These are phyloP conservation scores for Penicillium sp. DNA, from an alignment of 2,329 filamentous ascomycete genomes.

Conservation along the genomic window DNA sequence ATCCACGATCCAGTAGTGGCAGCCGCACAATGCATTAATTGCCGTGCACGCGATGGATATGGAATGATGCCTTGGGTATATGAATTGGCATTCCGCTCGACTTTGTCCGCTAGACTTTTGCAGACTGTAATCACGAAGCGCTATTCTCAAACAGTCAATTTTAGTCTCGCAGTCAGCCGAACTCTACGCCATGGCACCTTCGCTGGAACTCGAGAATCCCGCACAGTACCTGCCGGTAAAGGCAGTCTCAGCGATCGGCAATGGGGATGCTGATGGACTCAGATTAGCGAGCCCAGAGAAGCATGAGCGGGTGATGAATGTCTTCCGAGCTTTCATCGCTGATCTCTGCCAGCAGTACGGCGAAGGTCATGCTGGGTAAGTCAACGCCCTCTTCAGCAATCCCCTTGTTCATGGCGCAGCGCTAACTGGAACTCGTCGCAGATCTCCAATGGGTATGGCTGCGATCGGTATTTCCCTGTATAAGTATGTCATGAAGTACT, in stretches of 20 bases:
- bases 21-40: not conserved
- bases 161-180: not conserved
- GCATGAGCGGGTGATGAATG: constrained; percentile 52
- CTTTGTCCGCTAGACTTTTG: not conserved
- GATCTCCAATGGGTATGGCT: constrained; percentile 56
- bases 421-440: constrained; percentile 13
- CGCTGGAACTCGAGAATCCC: constrained; percentile 15
- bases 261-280: not conserved
- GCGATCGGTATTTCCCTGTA: constrained; percentile 59
- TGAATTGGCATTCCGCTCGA: not conserved
- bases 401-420: constrained; percentile 9
- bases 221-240: constrained; percentile 5
- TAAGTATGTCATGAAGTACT: constrained; percentile 62
- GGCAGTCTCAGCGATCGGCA: constrained; percentile 1
- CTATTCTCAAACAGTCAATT: not conserved
- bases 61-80: not conserved
- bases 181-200: constrained; percentile 11
- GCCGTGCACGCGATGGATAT: not conserved
- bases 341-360: constrained; percentile 66
- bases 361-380: constrained; percentile 62
- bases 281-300: constrained; percentile 10
- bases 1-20: not conserved
- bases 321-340: constrained; percentile 60
- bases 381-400: not conserved
- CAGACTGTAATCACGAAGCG: not conserved